Evolutionary conservation across 2,329 filamentous ascomycete genomes (phyloP).

Genomic region (Alternaria solani): DNA sequence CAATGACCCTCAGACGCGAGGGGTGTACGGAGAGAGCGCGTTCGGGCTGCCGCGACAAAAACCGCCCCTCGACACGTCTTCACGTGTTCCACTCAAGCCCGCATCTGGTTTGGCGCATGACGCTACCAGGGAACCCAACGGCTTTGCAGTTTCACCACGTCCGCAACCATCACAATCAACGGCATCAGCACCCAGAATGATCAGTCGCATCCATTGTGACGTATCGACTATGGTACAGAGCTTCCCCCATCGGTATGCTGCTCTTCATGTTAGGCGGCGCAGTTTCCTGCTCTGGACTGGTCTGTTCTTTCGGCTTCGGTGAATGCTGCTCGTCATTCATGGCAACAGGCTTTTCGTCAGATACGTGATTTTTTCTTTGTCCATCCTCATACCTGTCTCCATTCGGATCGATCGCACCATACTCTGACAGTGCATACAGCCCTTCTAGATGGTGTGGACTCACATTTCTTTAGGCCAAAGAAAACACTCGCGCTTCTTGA

Average conservation of each 20-base stretch:
- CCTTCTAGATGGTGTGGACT: not conserved
- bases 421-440: not conserved
- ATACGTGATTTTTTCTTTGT: not conserved
- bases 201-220: slow-evolving; percentile 2
- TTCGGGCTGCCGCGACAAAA: slow-evolving; percentile 12
- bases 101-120: slow-evolving; percentile 2
- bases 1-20: slow-evolving; percentile 12
- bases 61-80: slow-evolving; percentile 18
- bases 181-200: not conserved
- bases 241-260: not conserved
- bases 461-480: not conserved
- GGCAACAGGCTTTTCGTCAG: not conserved
- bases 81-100: slow-evolving; percentile 17
- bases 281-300: not conserved
- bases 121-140: slow-evolving; percentile 14
- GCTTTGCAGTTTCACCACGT: slow-evolving; percentile 13
- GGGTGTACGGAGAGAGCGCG: slow-evolving; percentile 11
- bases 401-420: not conserved
- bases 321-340: not conserved
- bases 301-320: too few species aligned
- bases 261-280: not conserved
- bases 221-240: not conserved
- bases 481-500: not conserved
- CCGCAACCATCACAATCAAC: not conserved
- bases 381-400: not conserved